These are phyloP conservation scores for Chenopodium suecicum DNA, from an alignment of 148 eudicot species.

Conservation along the genomic window DNA sequence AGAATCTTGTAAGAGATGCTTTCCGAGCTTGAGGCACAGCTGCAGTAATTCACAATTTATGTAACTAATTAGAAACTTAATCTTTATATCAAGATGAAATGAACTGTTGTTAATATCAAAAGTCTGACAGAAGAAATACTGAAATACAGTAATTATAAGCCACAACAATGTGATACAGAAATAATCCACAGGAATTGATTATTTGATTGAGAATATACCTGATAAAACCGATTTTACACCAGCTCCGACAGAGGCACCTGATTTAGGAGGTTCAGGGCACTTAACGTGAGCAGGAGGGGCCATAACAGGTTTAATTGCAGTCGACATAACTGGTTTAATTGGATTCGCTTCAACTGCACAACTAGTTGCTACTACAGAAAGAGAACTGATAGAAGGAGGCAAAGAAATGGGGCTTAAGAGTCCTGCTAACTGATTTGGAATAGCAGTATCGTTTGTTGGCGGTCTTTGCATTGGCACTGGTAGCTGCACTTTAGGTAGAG, in stretches of 20 bases:
- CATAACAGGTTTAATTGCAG: constrained; percentile 24
- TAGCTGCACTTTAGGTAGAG: not conserved
- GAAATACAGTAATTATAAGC: not conserved
- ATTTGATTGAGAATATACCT: constrained; percentile 19
- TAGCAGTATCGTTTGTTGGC: not conserved
- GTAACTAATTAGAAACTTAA: not conserved
- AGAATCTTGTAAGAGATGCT: constrained; percentile 68
- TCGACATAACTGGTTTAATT: constrained; percentile 20
- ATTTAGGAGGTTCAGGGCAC: constrained; percentile 33
- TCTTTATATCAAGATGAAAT: not conserved
- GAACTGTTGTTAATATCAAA: not conserved
- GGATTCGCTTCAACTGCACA: constrained; percentile 11
- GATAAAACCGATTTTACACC: constrained; percentile 25
- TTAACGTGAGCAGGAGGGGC: constrained; percentile 16
- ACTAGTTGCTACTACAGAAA: constrained; percentile 24
- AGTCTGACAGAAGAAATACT: not conserved
- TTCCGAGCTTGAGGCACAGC: constrained; percentile 73
- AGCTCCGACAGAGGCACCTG: constrained; percentile 13
- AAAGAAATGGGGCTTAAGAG: not conserved
- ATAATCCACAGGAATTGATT: not conserved
- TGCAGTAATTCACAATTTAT: constrained; percentile 19
- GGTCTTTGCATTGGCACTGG: not conserved
- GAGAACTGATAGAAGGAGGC: not conserved
- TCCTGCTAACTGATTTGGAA: not conserved
- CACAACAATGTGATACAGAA: not conserved